Conservation (phyloP, 2,329 filamentous ascomycete species). For the Scedosporium aurantiacum region DNA sequence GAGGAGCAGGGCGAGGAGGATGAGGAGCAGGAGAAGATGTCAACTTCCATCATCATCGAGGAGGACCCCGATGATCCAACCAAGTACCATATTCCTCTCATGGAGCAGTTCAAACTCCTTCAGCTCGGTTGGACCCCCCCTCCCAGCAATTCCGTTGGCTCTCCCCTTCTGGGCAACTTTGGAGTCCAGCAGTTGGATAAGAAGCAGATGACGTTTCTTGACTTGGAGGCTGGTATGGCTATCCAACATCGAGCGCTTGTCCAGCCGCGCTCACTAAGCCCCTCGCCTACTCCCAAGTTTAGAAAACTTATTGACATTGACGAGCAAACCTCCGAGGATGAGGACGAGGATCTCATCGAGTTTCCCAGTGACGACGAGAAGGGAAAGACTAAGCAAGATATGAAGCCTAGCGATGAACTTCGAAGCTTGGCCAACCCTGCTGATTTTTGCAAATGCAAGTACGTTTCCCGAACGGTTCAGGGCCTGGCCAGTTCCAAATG, state of each 20-base stretch:
- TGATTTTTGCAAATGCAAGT: neutral
- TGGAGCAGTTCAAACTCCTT: neutral
- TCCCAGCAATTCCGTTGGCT: neutral
- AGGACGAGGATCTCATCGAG: neutral
- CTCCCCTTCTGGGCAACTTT: neutral
- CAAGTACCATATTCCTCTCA: neutral
- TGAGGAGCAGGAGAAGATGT: neutral
- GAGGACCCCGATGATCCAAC: neutral
- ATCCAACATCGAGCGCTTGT: neutral
- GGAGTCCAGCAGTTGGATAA: no score
- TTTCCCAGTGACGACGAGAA: neutral
- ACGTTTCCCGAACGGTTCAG: neutral
- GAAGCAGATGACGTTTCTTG: no score
- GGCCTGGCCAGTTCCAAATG: conserved; percentile 3
- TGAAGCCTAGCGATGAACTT: neutral
- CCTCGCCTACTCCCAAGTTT: neutral
- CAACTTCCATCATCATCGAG: neutral
- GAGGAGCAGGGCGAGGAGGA: neutral
- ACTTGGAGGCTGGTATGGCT: neutral
- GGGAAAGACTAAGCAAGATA: neutral
- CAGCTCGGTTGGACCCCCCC: neutral
- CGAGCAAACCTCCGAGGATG: neutral
- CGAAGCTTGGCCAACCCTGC: no score
- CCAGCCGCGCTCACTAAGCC: neutral
- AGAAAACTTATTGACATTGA: neutral